Evolutionary conservation across 2,329 filamentous ascomycete species (phyloP).

Genomic region (Aspergillus sp.): DNA sequence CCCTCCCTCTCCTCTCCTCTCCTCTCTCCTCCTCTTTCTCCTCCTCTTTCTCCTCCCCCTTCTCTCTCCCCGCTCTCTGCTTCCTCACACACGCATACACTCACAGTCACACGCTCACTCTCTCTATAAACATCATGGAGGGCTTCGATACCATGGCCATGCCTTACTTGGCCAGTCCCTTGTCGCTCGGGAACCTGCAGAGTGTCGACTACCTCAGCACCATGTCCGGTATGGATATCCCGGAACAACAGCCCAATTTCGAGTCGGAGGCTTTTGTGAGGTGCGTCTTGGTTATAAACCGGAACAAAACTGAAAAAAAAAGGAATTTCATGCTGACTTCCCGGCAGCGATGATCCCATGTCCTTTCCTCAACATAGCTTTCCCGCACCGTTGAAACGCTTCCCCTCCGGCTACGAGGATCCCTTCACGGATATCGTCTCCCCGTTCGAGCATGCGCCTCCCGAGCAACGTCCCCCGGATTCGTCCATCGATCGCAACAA

Average conservation of each 20-base stretch:
- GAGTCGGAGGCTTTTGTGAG: constrained; percentile 54
- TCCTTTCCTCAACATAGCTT: constrained; percentile 37
- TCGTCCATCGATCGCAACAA: constrained; percentile 57
- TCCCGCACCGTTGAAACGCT: constrained; percentile 40
- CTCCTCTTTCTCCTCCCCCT: neutral
- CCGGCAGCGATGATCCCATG: constrained; percentile 48
- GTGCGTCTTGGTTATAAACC: constrained; percentile 32
- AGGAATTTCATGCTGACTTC: constrained; percentile 1
- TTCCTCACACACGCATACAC: neutral
- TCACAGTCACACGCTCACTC: neutral
- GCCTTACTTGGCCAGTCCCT: constrained; percentile 53
- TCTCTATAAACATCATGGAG: constrained; percentile 36
- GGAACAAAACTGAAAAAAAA: neutral
- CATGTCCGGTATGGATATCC: constrained; percentile 46
- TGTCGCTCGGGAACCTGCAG: constrained; percentile 48
- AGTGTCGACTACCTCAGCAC: constrained; percentile 41
- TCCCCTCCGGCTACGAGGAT: constrained; percentile 41
- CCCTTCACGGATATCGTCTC: constrained; percentile 46
- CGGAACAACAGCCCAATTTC: constrained; percentile 53
- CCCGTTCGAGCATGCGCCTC: constrained; percentile 34
- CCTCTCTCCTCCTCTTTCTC: constrained; percentile 3
- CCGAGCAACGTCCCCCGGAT: constrained; percentile 45
- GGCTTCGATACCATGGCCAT: constrained; percentile 54
- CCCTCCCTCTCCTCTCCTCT: constrained; percentile 3
- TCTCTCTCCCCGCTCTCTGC: neutral